These are phyloP conservation scores for Mycoemilia scoparia DNA, from an alignment of 192 early-diverging fungal species.

Conservation along the genomic window DNA sequence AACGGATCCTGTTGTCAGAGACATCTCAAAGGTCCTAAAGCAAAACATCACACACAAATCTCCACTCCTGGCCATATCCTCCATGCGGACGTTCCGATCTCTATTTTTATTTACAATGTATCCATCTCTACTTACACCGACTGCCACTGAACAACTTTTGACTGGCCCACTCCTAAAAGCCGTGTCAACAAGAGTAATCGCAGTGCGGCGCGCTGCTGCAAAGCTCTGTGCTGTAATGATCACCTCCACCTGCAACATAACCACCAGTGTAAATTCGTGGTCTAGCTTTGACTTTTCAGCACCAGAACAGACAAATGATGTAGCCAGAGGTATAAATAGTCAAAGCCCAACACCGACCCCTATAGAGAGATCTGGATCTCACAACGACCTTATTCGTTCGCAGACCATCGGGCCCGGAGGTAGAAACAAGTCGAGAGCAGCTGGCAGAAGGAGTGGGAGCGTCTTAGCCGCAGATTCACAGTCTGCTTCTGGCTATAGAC, in stretches of 20 bases:
- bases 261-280: no score
- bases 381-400: no score
- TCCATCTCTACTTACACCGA: background rate
- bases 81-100: constrained; percentile 6
- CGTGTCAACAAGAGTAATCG: constrained; percentile 9
- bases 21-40: constrained; percentile 46
- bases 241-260: background rate
- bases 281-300: no score
- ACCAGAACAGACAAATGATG: no score
- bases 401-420: no score
- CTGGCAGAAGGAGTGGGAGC: no score
- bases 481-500: no score
- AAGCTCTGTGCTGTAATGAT: constrained; percentile 13
- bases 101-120: constrained; percentile 9
- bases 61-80: constrained; percentile 16
- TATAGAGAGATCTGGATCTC: no score
- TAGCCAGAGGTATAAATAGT: no score
- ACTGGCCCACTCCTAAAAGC: constrained; percentile 4
- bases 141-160: constrained; percentile 11
- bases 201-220: constrained; percentile 13
- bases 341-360: no score
- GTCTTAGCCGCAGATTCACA: no score
- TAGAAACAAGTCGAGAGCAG: no score
- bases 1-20: constrained; percentile 47
- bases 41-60: constrained; percentile 52